Base-by-base conservation (phyloP, 1,139 yeast species). In the Magnusiomyces fungicola region DNA sequence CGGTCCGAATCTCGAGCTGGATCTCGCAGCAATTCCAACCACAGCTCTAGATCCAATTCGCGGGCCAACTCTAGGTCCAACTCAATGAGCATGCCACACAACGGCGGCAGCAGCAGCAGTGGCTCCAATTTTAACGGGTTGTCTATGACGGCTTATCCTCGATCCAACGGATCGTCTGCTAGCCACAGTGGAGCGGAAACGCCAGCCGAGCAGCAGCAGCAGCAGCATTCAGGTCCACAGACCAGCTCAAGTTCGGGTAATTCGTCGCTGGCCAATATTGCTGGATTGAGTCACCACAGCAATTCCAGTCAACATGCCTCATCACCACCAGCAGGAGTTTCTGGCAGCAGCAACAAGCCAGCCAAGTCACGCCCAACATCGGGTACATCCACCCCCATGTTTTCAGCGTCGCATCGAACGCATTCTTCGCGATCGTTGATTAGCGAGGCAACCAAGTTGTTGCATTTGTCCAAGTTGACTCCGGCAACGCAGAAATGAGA, bases 361-460 rank as follows among this genome's bases (percentile, higher is more conserved):
- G 9, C 16, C 14, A 32, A 39, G 9, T 42, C 45, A 12, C n/a
- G 21, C 30, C 24, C 38, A 3, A 32, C 27, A n/a, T 32, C 38
- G 12, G 45, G 45, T 21, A 10, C 45, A 2, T 42, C 45, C 6
- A 42, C 45, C 6, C 45, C 45, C 3, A 22, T 23, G 12, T 21
- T 42, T 22, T 24, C 45, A 2, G 16, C 27, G 10, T 24, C 49
- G 2, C 33, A 40, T 25, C 44, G 48, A 18, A 29, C 37, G n/a
- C 32, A 34, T 16, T 46, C 50, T 33, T 43, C 50, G 7, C 32
- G 49, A 21, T 42, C 42, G 4, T 23, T 49, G 25, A 23, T 49
- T 18, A 50, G 45, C 6, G 52, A 49, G 30, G 52, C 52, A 1
- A 25, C 50, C 6, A 46, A 46, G 33, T 23, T 49, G n/a, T 41